These are phyloP conservation scores for Phytophthora boehmeriae DNA, from an alignment of 352 stramenopile genomes.

Conservation along the genomic window DNA sequence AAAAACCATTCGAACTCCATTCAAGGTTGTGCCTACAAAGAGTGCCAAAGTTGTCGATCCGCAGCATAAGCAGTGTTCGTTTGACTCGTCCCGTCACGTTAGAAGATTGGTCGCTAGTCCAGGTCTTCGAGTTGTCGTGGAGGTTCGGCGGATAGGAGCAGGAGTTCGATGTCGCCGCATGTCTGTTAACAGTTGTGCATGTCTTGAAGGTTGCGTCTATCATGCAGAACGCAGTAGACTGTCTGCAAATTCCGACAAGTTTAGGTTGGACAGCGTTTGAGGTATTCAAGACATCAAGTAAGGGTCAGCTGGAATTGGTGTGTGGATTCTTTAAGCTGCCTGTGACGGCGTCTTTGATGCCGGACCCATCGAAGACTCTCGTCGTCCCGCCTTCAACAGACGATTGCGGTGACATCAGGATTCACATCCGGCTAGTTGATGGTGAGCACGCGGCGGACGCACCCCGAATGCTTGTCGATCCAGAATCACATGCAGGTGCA, in stretches of 20 bases:
- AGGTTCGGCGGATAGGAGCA: constrained; percentile 28
- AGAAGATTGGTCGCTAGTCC: constrained; percentile 33
- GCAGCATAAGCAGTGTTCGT: constrained; percentile 35
- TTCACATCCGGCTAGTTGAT: constrained; percentile 46
- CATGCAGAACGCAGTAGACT: constrained; percentile 7
- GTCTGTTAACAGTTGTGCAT: not conserved
- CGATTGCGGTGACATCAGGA: constrained; percentile 21
- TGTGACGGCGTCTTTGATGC: constrained; percentile 44
- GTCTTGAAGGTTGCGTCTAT: constrained; percentile 31
- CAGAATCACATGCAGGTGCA: constrained; percentile 42
- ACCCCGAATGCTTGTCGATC: constrained; percentile 35
- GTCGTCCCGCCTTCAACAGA: constrained; percentile 16
- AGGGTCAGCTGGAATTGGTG: constrained; percentile 17
- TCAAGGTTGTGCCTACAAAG: constrained; percentile 44
- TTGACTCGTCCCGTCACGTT: constrained; percentile 36
- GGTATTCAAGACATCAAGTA: constrained; percentile 30
- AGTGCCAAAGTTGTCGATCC: constrained; percentile 32
- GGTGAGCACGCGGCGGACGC: constrained; percentile 33
- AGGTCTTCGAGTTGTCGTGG: constrained; percentile 43
- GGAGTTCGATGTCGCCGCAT: not conserved
- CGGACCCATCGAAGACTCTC: constrained; percentile 42
- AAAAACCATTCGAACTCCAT: constrained; percentile 39
- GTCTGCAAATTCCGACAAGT: constrained; percentile 17
- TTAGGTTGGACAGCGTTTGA: constrained; percentile 52
- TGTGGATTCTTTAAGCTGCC: constrained; percentile 46